A percentile compares a stretch with the other conserved stretches of the same genome.
These are phyloP conservation scores for Cladophialophora chaetospira DNA, from an alignment of 2,329 filamentous ascomycete genomes.

Conservation along the genomic window DNA sequence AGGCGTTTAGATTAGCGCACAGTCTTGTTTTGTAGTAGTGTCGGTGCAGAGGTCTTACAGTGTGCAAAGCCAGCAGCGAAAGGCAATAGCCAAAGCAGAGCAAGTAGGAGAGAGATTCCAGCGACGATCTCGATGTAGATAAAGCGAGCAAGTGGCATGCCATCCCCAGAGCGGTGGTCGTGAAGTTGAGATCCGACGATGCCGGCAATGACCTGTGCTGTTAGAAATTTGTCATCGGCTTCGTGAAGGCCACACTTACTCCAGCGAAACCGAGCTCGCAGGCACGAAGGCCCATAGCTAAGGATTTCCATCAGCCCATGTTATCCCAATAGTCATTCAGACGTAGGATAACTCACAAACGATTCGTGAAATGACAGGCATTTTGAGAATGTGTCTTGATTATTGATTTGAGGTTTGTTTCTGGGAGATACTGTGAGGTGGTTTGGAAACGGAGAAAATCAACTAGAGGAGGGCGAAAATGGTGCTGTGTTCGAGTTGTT, in stretches of 20 bases:
- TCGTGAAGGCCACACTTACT: slow-evolving; percentile 47
- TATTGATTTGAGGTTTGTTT: background rate
- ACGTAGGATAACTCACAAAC: too few species aligned
- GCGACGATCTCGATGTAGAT: slow-evolving; percentile 76
- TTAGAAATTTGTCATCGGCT: slow-evolving; percentile 21
- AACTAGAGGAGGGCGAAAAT: too few species aligned
- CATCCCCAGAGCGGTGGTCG: slow-evolving; percentile 32
- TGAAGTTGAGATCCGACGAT: slow-evolving; percentile 69
- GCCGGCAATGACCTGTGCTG: slow-evolving; percentile 60
- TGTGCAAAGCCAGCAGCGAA: slow-evolving; percentile 67
- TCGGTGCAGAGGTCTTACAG: slow-evolving; percentile 45
- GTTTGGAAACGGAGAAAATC: background rate
- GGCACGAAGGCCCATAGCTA: slow-evolving; percentile 61
- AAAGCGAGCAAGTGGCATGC: slow-evolving; percentile 63
- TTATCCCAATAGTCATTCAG: too few species aligned
- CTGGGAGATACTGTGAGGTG: background rate
- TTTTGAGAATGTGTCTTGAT: slow-evolving; percentile 13
- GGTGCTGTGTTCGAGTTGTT: too few species aligned
- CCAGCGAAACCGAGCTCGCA: slow-evolving; percentile 69
- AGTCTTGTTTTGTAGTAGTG: background rate
- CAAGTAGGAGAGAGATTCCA: slow-evolving; percentile 66
- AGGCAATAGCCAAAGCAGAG: slow-evolving; percentile 71
- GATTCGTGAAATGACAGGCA: slow-evolving; percentile 51
- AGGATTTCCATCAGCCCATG: too few species aligned
- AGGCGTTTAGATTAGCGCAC: background rate